Evolutionary conservation across 768 basidiomycete genomes (phyloP), one percentile per base, ranked within the genome.

Genomic region (Tricholoma furcatifolium): DNA sequence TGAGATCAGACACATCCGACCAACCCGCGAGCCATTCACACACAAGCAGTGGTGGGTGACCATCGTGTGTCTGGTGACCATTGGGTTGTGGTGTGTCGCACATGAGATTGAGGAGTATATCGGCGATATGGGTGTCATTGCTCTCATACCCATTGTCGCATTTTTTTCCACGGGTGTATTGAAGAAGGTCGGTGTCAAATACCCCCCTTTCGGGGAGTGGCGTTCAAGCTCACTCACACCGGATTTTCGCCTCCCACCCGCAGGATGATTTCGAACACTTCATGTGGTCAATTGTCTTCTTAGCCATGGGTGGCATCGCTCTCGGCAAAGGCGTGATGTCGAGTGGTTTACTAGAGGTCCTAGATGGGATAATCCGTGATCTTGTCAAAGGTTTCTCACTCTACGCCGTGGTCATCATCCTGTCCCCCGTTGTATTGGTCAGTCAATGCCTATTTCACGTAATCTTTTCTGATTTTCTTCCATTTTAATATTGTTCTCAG

Each of bases 61-160:
- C 1, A 77, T 85, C 50, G 85, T 99, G 23, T 94, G 91, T 59
- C 56, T 94, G 21, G 68, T 78, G 47, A 98, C 97, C 2, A 98
- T 99, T 60, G 79, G 61, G 6, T 70, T 98, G 49, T 98, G 96
- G 95, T 95, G 93, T 63, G 67, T 93, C 36, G 94, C 89, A 58
- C 88, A 91, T 63, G 69, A 74, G 62, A 82, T 98, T 48, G 83
- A 95, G 64, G 68, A 74, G 6, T 73, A 74, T 43, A 78, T 98
- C 3, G 97, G 97, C 1, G 94, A 98, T 67, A 99, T 98, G 95
- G 97, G 97, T 27, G 80, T 98, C 61, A 94, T 99, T 58, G 95
- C 96, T 2, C 84, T 98, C 59, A 77, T 99, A 41, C 97, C 96
- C 0, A 79, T 98, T 41, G 78, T 98, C 6, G 88, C 88, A 1